phyloP scores from a whole-genome alignment of 306 rosid species.

The Cicer pinnatifidum region DNA sequence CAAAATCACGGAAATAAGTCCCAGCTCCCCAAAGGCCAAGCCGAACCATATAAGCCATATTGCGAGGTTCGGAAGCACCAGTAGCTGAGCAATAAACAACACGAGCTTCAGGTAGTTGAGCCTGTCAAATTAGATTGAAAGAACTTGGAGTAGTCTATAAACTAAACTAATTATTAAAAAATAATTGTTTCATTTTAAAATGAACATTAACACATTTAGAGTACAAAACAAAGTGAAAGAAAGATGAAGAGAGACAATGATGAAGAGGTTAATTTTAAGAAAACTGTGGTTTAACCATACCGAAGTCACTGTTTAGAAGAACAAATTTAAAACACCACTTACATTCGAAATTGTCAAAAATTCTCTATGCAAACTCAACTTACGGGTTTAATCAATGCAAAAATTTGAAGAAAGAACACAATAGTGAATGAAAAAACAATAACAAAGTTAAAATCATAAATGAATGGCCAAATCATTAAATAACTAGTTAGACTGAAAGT shows the following conservation, averaged over 20 bases:
- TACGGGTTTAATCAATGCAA: too few relatives aligned
- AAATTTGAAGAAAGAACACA: too few relatives aligned
- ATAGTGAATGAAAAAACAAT: too few relatives aligned
- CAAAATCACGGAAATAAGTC: constrained; percentile 77
- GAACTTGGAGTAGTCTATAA: background rate
- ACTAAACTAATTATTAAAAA: constrained; percentile 19
- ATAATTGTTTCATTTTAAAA: constrained; percentile 23
- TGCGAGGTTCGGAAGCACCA: constrained; percentile 98
- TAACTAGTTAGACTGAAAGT: too few relatives aligned
- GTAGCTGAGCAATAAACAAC: constrained; percentile 97
- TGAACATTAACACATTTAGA: constrained; percentile 1
- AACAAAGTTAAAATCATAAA: too few relatives aligned
- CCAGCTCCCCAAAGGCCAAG: constrained; percentile 99
- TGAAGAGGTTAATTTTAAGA: background rate
- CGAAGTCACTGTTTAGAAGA: background rate
- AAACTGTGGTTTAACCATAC: background rate
- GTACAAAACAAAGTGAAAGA: background rate
- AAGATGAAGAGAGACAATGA: background rate
- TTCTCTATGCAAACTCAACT: too few relatives aligned
- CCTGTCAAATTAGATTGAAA: constrained; percentile 60
- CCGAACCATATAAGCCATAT: constrained; percentile 98
- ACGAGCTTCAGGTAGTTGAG: constrained; percentile 84
- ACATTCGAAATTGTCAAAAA: background rate
- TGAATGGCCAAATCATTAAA: too few relatives aligned
- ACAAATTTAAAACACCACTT: background rate